phyloP scores from a whole-genome alignment of 805 yeast species.

The Metschnikowia arizonensis region DNA sequence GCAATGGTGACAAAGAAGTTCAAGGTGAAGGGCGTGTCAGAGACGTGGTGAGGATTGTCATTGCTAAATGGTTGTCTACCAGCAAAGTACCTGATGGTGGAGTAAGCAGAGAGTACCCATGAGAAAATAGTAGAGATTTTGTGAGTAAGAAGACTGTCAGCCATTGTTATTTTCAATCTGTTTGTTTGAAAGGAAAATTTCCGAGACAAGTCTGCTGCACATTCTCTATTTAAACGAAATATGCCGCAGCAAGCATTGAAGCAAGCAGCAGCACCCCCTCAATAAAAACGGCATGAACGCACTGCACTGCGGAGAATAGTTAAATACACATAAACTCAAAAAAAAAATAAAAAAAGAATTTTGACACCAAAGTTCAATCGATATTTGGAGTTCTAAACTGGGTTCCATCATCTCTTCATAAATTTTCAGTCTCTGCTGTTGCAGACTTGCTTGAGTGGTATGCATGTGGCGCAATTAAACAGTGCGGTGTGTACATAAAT shows the following conservation, averaged over 20 bases:
- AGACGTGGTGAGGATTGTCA: conserved; percentile 47
- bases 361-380: not conserved
- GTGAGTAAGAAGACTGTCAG: conserved; percentile 24
- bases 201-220: not conserved
- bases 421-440: not conserved
- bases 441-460: not conserved
- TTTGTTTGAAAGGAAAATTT: not conserved
- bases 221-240: conserved; percentile 1
- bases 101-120: conserved; percentile 52
- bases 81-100: conserved; percentile 51
- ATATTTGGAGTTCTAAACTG: not conserved
- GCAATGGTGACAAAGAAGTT: conserved; percentile 44
- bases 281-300: not conserved
- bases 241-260: conserved; percentile 8
- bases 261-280: conserved; percentile 1
- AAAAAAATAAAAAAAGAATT: not conserved
- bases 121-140: conserved; percentile 50
- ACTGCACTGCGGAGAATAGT: not conserved
- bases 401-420: not conserved
- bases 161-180: not conserved
- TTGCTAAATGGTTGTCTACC: conserved; percentile 49
- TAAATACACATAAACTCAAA: not conserved
- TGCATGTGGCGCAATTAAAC: not conserved
- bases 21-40: conserved; percentile 70
- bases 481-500: not conserved